Evolutionary conservation across 2,329 filamentous ascomycete genomes (phyloP), one percentile per base, ranked within the genome.

Genomic region (Curvularia eragrostidis): DNA sequence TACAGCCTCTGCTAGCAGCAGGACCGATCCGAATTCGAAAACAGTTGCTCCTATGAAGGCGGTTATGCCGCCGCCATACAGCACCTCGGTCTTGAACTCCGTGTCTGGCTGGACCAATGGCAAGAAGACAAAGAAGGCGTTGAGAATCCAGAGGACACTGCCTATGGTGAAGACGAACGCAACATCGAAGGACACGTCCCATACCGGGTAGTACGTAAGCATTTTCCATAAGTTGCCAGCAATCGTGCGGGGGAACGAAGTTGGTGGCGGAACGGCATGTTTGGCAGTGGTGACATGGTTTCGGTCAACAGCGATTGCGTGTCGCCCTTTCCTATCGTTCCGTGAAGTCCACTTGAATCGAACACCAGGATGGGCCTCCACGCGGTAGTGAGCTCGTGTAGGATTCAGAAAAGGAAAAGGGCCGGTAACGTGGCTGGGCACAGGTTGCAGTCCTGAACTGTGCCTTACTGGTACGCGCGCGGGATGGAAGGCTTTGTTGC

Each of bases 1-100:
- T n/a, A 89, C 80, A 3, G 88, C 88, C 72, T 91, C 88, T 1
- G 89, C 76, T 73, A 90, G 79, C 24, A 90, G 78, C 1, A 90
- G 73, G 1, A 90, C 68, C 34, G 85, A 86, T 0, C 87, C 88
- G 3, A 88, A 52, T 63, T 88, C 86, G 69, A 91, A 90, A 6
- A 90, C 76, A 0, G 86, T 88, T 0, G 87, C 87, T 3, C 88
- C 88, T n/a, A 90, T 80, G 65, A 89, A 86, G 0, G 85, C 87
- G 0, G 84, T 86, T 21, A 89, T 80, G 1, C 87, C 89, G 3
- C 85, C 87, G 0, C 79, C 88, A 61, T 78, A 77, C 7, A 79
- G 59, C 1, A 77, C 74, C 71, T 90, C 87, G 28, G 79, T 79
- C 0, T 75, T 43, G 64, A 90, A 89, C 54, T 82, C 80, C 0